Evolutionary conservation across 805 yeast species (phyloP), one percentile per base, ranked within the genome.

Genomic region (Metschnikowia continentalis): DNA sequence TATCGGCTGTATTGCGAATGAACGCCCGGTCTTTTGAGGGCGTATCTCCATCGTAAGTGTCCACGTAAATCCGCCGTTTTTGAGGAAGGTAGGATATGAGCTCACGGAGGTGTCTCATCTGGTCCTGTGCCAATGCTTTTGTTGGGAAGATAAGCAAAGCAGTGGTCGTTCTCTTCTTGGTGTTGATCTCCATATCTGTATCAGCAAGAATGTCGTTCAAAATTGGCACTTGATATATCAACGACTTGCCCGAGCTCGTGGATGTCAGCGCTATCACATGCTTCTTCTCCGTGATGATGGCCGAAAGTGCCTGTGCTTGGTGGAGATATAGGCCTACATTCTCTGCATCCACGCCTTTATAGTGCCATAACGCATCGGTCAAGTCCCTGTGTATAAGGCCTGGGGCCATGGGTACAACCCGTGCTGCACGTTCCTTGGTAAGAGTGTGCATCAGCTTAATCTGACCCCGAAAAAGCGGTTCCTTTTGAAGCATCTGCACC

Each of bases 41-140:
- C 0, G 98, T 92, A 66, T 94, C 99, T 8, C 99, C 99, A 68
- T 94, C 99, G 62, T 82, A 91, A 0, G 97, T 88, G 45, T 86
- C 92, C 2, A 84, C 87, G 1, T 78, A 65, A 0, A 84, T 70
- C 15, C 72, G 71, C 14, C 74, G 49, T 2, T 75, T 57, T 11
- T 68, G 67, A 1, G 53, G 33, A 0, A 82, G 81, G 46, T 88
- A 76, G 5, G 75, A 67, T 41, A 86, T 68, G 10, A 87, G 68
- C 20, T 79, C 82, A 45, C 77, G 76, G 49, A 94, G 70, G n/a
- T 95, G 83, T 55, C 96, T 74, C 60, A 85, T 85, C 67, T 94
- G 99, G 72, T 94, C 99, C 63, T 94, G 99, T 0, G 99, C 98
- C 47, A 94, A 73, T 0, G 99, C 99, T 63, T 94, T 94, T 0